Conservation (phyloP, 2,329 filamentous ascomycete genomes). For the Xylariaceae sp. region DNA sequence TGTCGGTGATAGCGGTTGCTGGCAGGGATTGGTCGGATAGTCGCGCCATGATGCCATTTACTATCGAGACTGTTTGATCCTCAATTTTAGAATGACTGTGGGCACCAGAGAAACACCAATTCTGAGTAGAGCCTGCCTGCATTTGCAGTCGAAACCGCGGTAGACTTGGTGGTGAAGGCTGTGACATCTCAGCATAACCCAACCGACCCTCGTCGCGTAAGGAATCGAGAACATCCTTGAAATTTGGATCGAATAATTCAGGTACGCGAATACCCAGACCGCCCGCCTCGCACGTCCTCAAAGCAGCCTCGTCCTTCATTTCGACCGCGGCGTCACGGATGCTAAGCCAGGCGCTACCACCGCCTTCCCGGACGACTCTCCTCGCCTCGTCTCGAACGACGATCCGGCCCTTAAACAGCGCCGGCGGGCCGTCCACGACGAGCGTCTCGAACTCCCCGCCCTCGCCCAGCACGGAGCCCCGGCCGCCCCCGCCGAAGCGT, state of each 20-base stretch:
- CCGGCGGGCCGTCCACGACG: slow-evolving; percentile 75
- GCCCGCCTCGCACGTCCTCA: slow-evolving; percentile 9
- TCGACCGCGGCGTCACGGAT: slow-evolving; percentile 60
- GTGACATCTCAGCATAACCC: slow-evolving; percentile 9
- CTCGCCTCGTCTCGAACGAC: slow-evolving; percentile 58
- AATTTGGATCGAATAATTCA: slow-evolving; percentile 67
- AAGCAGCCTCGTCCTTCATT: slow-evolving; percentile 41
- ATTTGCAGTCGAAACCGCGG: neutral
- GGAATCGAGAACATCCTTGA: slow-evolving; percentile 44
- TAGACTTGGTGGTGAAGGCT: slow-evolving; percentile 6
- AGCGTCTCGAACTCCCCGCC: slow-evolving; percentile 97
- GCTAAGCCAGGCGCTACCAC: slow-evolving; percentile 74
- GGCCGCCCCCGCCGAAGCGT: slow-evolving; percentile 66
- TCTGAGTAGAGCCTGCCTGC: slow-evolving; percentile 21
- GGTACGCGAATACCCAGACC: slow-evolving; percentile 56
- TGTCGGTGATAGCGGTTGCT: slow-evolving; percentile 53
- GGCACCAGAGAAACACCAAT: slow-evolving; percentile 45
- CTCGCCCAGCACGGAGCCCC: slow-evolving; percentile 81
- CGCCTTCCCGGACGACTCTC: slow-evolving; percentile 65
- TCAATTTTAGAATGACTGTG: slow-evolving; percentile 41
- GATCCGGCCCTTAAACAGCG: slow-evolving; percentile 74
- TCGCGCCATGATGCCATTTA: slow-evolving; percentile 47
- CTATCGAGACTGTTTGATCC: slow-evolving; percentile 52
- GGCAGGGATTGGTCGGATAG: slow-evolving; percentile 42
- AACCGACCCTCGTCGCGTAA: slow-evolving; percentile 25